Evolutionary conservation across 2,329 filamentous ascomycete genomes (phyloP).

Genomic region (Pezicula carpinea): DNA sequence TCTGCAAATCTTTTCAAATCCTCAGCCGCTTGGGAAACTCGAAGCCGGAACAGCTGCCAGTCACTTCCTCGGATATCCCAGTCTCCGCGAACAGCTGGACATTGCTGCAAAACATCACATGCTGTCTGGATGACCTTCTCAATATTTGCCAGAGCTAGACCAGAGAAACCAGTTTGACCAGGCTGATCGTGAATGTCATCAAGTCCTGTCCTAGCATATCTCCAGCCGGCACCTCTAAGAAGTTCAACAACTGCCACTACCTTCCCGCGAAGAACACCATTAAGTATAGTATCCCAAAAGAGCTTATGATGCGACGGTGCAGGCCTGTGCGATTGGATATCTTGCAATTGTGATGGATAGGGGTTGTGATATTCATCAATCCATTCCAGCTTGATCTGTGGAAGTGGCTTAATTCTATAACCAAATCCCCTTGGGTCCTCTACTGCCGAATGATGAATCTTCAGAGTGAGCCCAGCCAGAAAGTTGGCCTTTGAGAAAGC

Average conservation of each 20-base stretch:
- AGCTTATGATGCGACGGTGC: conserved; percentile 71
- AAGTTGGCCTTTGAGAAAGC: conserved; percentile 73
- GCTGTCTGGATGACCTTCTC: conserved; percentile 66
- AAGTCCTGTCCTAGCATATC: conserved; percentile 60
- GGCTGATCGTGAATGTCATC: conserved; percentile 58
- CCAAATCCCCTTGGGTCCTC: conserved; percentile 14
- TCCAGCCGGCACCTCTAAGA: conserved; percentile 73
- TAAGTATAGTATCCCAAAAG: conserved; percentile 84
- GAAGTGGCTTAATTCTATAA: conserved; percentile 49
- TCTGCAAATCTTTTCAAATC: conserved; percentile 76
- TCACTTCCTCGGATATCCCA: conserved; percentile 82
- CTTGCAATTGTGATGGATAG: conserved; percentile 61
- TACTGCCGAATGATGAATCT: conserved; percentile 68
- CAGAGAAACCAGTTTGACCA: conserved; percentile 55
- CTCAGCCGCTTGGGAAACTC: conserved; percentile 63
- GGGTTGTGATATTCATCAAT: conserved; percentile 70
- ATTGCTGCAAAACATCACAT: conserved; percentile 65
- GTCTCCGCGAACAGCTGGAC: conserved; percentile 63
- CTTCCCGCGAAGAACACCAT: conserved; percentile 69
- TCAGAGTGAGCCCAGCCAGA: conserved; percentile 72
- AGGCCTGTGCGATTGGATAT: conserved; percentile 59
- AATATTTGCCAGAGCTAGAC: conserved; percentile 72
- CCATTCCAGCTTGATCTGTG: conserved; percentile 80
- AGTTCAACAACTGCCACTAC: conserved; percentile 62
- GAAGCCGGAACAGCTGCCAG: conserved; percentile 79